Evolutionary conservation across 2,329 filamentous ascomycete genomes (phyloP), one percentile per base, ranked within the genome.

Genomic region (Onygenales sp.): DNA sequence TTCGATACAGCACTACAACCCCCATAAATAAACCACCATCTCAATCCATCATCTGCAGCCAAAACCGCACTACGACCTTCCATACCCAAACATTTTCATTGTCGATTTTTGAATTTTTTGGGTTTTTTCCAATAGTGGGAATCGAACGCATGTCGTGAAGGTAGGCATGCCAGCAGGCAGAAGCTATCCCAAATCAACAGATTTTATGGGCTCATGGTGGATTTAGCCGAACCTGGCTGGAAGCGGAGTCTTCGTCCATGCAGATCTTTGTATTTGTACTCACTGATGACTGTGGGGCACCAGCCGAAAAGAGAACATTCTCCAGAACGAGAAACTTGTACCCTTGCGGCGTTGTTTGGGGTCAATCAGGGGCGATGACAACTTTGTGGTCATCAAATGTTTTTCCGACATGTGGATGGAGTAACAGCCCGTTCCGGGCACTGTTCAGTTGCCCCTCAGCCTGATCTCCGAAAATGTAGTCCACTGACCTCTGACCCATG

Each of bases 371-470:
- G 3, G 48, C 31, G 6, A 54, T 52, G 6, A 43, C 39, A 14
- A 54, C 21, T 31, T 51, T 34, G 17, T 48, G 48, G 3, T 52
- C 42, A 42, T 51, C 52, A 17, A 54, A 56, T 0, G 46, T 14
- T 7, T 39, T 6, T 31, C 21, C 21, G 33, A 49, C 9, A 8
- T 14, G n/a, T 9, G 14, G 34, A 8, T 17, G 46, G 8, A 49
- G 34, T 17, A 49, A 39, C 13, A 49, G 46, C 17, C 46, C 46
- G 6, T 49, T 49, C 17, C 39, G 17, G 8, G 46, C 46, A 9
- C 14, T 32, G 34, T 49, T 37, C 6, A 39, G 11, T 11, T 27
- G 4, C 17, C 5, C 34, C 7, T 49, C 34, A 13, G 34, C 17
- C 13, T 14, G 11, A 2, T 40, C 46, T 13, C 33, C 46, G 6